phyloP scores from a whole-genome alignment of 257 asterid genomes.

The Cynanchum wilfordii region DNA sequence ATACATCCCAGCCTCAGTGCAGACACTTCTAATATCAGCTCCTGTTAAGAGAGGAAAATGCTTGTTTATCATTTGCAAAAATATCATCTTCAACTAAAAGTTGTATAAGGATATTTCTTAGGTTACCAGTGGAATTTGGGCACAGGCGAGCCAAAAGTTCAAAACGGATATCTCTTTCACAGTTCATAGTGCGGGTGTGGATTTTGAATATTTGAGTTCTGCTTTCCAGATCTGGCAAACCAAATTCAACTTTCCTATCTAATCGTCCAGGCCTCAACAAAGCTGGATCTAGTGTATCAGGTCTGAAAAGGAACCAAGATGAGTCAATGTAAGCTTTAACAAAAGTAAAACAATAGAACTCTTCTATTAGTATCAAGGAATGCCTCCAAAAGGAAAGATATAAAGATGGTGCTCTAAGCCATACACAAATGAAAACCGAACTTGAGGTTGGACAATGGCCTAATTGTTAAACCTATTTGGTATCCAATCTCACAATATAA shows the following conservation, averaged over 20 bases:
- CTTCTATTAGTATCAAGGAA: neutral
- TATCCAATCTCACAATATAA: neutral
- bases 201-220: slow-evolving; percentile 76
- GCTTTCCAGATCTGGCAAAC: slow-evolving; percentile 86
- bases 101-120: neutral
- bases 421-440: neutral
- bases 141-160: slow-evolving; percentile 90
- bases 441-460: neutral
- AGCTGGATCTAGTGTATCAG: slow-evolving; percentile 97
- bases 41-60: slow-evolving; percentile 33
- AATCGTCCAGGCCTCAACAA: slow-evolving; percentile 87
- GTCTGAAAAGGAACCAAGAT: slow-evolving; percentile 37
- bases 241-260: slow-evolving; percentile 95
- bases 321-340: neutral
- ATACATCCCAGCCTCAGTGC: slow-evolving; percentile 96
- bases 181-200: slow-evolving; percentile 79
- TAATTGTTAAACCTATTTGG: no score
- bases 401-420: no score
- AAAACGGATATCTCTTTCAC: slow-evolving; percentile 72
- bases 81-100: no score
- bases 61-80: neutral
- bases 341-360: neutral
- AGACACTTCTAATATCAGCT: slow-evolving; percentile 89
- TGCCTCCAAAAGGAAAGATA: neutral
- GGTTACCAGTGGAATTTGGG: slow-evolving; percentile 88